Evolutionary conservation across 2,329 filamentous ascomycete genomes (phyloP), one percentile per base, ranked within the genome.

Genomic region (Cladophialophora psammophila): DNA sequence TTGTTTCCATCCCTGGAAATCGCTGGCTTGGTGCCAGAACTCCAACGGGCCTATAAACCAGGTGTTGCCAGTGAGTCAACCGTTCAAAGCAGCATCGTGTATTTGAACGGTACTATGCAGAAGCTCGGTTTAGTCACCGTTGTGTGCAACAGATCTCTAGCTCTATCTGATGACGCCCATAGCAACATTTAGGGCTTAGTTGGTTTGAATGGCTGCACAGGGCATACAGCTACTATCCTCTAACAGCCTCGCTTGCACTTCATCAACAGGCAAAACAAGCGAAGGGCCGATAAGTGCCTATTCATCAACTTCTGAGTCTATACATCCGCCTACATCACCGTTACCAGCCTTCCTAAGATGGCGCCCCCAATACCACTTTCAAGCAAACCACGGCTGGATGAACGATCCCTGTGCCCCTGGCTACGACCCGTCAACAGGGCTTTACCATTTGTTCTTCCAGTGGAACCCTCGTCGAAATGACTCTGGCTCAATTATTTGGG

Each of bases 361-460:
- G 73, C 68, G 72, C 13, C 77, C 77, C 40, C 72, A 70, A 1
- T 80, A 76, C 63, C 80, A 82, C 66, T 61, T 81, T 5, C 73
- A 73, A 13, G 75, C 80, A 1, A 75, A 76, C 8, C 65, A 63
- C 36, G 78, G 78, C 20, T 82, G 80, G 80, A 74, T 81, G 71
- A 82, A 82, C 58, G 80, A 82, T 54, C 81, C 81, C 5, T 82
- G 80, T 67, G 81, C 76, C 1, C 75, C 77, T 3, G 76, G 77
- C 20, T 81, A 79, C 62, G 79, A 82, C 55, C 75, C 78, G 2
- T 60, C 64, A 20, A 81, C 78, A 9, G 74, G 75, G 5, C 69
- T 77, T 5, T 82, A 82, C 52, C 80, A 82, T 63, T 20, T 82
- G 1, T 77, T 75, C 18, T 82, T 78, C 57, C 80, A 83, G 72